Evolutionary conservation across 148 eudicot species (phyloP).

Genomic region (Oxyria digyna): DNA sequence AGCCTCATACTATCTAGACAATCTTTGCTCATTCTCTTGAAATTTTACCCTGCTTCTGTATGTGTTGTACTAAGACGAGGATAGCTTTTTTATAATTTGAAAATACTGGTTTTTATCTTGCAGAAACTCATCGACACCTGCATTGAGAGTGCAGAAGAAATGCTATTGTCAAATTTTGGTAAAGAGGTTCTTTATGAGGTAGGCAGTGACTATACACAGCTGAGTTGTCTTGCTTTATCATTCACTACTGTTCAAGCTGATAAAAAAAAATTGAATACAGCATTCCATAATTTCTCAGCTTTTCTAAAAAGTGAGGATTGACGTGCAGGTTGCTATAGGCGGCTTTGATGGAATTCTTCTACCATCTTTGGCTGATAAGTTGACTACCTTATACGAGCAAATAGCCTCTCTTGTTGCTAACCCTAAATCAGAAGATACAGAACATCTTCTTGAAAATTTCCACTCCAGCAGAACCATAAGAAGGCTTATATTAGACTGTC

Average conservation of each 20-base stretch:
- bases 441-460: constrained; percentile 75
- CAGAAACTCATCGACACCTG: constrained; percentile 78
- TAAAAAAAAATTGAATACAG: neutral
- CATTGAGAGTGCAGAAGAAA: constrained; percentile 52
- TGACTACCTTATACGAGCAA: constrained; percentile 35
- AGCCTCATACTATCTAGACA: neutral
- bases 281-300: too few relatives aligned
- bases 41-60: neutral
- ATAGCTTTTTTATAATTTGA: too few relatives aligned
- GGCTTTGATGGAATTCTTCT: constrained; percentile 68
- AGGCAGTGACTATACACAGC: constrained; percentile 18
- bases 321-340: constrained; percentile 62
- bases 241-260: neutral
- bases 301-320: too few relatives aligned
- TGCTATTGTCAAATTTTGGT: constrained; percentile 74
- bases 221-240: neutral
- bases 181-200: constrained; percentile 90
- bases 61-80: too few relatives aligned
- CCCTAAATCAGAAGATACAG: constrained; percentile 51
- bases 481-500: constrained; percentile 70
- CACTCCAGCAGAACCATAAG: constrained; percentile 82
- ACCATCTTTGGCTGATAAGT: constrained; percentile 42
- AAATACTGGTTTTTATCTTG: constrained; percentile 7
- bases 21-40: neutral
- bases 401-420: constrained; percentile 56